phyloP scores from a whole-genome alignment of 257 asterid species.

The Gardenia jasminoides region DNA sequence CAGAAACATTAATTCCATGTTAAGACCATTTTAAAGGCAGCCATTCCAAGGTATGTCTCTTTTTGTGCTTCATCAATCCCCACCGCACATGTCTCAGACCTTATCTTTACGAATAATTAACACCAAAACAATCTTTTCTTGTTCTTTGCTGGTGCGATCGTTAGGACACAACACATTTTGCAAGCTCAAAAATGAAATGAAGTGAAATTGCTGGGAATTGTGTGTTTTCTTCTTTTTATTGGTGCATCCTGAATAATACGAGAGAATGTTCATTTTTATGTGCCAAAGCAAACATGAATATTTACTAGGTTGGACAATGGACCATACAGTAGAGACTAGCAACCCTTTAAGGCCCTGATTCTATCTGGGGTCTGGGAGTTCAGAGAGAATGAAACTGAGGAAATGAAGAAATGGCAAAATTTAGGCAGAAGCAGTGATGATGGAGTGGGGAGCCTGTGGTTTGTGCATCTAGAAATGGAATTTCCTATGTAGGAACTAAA shows the following conservation, averaged over 20 bases:
- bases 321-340: not conserved
- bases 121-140: not conserved
- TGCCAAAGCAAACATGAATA: too few relatives aligned
- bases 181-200: not conserved
- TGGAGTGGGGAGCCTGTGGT: slow-evolving; percentile 15
- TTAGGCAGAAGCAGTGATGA: slow-evolving; percentile 17
- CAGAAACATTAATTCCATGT: slow-evolving; percentile 41
- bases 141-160: not conserved
- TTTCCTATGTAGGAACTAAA: slow-evolving; percentile 16
- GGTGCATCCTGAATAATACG: too few relatives aligned
- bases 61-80: slow-evolving; percentile 12
- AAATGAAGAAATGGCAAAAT: slow-evolving; percentile 1
- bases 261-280: too few relatives aligned
- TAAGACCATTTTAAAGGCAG: slow-evolving; percentile 15
- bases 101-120: not conserved
- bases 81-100: slow-evolving; percentile 2
- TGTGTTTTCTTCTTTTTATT: not conserved
- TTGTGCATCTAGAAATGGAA: slow-evolving; percentile 15
- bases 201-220: not conserved
- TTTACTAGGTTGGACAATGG: too few relatives aligned
- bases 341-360: not conserved
- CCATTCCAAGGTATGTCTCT: slow-evolving; percentile 20
- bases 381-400: not conserved
- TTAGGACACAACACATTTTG: not conserved
- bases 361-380: not conserved